Evolutionary conservation across 257 asterid species (phyloP), one percentile per base, ranked within the genome.

Genomic region (Primulina huaijiensis): DNA sequence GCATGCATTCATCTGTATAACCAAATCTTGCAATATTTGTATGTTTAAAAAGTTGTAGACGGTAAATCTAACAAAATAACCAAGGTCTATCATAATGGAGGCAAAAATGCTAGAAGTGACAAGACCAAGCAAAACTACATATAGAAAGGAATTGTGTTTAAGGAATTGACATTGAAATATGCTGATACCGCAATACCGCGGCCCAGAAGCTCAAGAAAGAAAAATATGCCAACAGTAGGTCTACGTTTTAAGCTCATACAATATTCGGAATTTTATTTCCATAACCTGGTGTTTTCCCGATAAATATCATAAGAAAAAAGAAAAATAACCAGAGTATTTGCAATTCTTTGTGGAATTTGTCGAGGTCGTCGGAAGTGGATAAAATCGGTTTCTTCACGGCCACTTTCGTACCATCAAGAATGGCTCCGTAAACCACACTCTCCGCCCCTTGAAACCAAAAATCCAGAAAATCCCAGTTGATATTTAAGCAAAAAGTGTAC

Each of bases 361-460:
- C 86, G 60, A 90, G 76, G 61, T 90, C 93, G 40, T 79, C 89
- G 30, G 95, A 84, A 75, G 97, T 90, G 19, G 98, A 90, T 62
- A 92, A 72, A 78, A 84, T 75, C 0, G 96, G 98, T 83, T 90
- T 92, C 76, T 86, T 93, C 3, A 75, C 92, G 17, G 96, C 99
- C 73, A 89, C 95, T 76, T 70, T 93, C 71, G 75, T 79, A 37
- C 90, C 97, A 33, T 83, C 82, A 53, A 93, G 87, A 64, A 78
- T 59, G 43, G 84, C 97, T 75, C 85, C 89, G 56, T 85, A 89
- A 56, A 90, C 96, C 77, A 88, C 92, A 77, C 97, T 93, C 81
- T 90, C 96, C 60, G 92, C 89, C 29, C 97, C 97, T 90, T 88
- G 20, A 81, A 72, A 2, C 19, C 56, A 63, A 25, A 52, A 53